Evolutionary conservation across 1,284 basidiomycete genomes (phyloP).

Genomic region (Anthracocystis setariae): DNA sequence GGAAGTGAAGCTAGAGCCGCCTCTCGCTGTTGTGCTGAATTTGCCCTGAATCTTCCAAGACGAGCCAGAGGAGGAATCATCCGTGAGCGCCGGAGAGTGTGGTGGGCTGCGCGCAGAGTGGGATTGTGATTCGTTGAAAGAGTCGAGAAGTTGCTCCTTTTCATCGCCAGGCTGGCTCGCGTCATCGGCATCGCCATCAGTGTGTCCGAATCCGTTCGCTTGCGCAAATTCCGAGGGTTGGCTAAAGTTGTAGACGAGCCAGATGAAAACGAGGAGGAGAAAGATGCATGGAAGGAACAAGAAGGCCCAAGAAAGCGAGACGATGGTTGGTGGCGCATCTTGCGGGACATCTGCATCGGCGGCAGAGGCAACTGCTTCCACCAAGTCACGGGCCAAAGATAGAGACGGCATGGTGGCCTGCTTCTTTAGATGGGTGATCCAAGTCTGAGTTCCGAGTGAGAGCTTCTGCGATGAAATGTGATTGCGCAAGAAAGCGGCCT

Average conservation of each 20-base stretch:
- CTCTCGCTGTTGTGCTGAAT: slow-evolving; percentile 37
- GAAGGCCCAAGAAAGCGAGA: slow-evolving; percentile 43
- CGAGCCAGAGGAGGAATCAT: slow-evolving; percentile 6
- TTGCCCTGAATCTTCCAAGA: slow-evolving; percentile 46
- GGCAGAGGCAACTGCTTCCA: slow-evolving; percentile 1
- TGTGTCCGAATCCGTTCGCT: slow-evolving; percentile 17
- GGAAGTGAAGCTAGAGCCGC: slow-evolving; percentile 33
- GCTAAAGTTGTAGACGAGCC: slow-evolving; percentile 39
- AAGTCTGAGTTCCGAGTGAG: no score
- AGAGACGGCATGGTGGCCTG: slow-evolving; percentile 17
- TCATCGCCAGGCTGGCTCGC: slow-evolving; percentile 21
- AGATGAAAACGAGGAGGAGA: slow-evolving; percentile 29
- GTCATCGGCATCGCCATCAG: slow-evolving; percentile 11
- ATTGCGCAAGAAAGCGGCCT: not conserved
- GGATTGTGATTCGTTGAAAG: slow-evolving; percentile 33
- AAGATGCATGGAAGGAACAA: slow-evolving; percentile 42
- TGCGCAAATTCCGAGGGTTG: slow-evolving; percentile 30
- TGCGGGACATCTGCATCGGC: slow-evolving; percentile 19
- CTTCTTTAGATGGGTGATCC: not conserved
- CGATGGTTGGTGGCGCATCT: slow-evolving; percentile 25
- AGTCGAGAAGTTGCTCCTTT: slow-evolving; percentile 40
- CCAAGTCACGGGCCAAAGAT: slow-evolving; percentile 2
- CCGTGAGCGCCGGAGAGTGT: not conserved
- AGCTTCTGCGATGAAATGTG: not conserved
- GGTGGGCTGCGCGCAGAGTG: slow-evolving; percentile 7